Evolutionary conservation across 306 rosid genomes (phyloP), one percentile per base, ranked within the genome.

Genomic region (Ochetophila trinervis): DNA sequence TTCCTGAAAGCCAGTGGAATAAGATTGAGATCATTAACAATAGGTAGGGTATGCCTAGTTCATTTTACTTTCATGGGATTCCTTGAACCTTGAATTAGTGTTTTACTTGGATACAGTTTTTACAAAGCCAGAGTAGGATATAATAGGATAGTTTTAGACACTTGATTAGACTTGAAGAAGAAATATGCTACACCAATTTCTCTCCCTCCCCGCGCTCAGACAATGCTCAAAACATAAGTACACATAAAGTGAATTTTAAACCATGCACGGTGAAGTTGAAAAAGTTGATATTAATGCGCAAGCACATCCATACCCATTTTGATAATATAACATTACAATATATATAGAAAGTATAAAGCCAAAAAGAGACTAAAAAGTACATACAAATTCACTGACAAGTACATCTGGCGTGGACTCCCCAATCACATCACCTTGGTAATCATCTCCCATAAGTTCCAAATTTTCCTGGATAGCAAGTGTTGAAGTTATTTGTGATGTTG

Each of bases 401-500:
- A 89, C 93, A 78, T 92, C 98, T 9, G 98, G 98, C 13, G 96
- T 92, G 68, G 85, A 82, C 75, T 92, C 98, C 78, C 98, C 98
- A 54, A 92, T 78, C 71, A 89, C 80, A 83, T 92, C 98, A 57
- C 82, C 95, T 52, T 76, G 76, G 68, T 89, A 92, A 70, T 91
- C 96, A 74, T 85, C 95, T 71, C 82, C 90, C 60, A 79, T 64
- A 68, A 87, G 86, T 73, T 85, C 96, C 80, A 85, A 61, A 73
- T 79, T 89, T 78, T 82, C 96, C 98, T 91, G 85, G 67, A 76
- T 60, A 77, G 42, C 66, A 76, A 21, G 74, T 44, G 70, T 27
- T 60, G 36, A 53, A 79, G 44, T 71, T 71, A 73, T 77, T 45
- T 70, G 63, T 59, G 58, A 48, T 55, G 36, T 15, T 61, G 53